Conservation (phyloP, 768 basidiomycete species). For the Pleurotus ostreatus region DNA sequence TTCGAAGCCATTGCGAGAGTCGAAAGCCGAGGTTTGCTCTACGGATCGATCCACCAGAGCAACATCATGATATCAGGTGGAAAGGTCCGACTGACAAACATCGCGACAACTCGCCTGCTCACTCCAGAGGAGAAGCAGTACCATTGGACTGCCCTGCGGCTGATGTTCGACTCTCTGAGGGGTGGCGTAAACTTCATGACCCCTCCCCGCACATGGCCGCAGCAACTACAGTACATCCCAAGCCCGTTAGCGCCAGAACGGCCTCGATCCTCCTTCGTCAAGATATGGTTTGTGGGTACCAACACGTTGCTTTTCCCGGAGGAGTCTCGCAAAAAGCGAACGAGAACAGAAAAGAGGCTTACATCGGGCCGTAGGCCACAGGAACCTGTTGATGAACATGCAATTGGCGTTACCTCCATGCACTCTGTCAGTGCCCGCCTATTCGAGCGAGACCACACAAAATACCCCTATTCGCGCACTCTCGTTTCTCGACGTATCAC, state of each 20-base stretch:
- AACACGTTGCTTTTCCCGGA: neutral
- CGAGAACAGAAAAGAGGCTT: no score
- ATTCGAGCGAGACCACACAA: neutral
- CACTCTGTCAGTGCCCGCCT: neutral
- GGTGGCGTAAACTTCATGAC: constrained; percentile 3
- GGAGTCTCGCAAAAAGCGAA: neutral
- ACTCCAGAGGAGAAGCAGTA: neutral
- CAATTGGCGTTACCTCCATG: no score
- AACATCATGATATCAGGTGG: constrained; percentile 29
- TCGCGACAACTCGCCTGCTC: constrained; percentile 14
- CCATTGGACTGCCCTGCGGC: constrained; percentile 7
- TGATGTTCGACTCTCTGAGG: constrained; percentile 7
- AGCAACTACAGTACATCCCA: constrained; percentile 2
- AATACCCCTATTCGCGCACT: no score
- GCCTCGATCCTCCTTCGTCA: neutral
- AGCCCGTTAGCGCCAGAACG: neutral
- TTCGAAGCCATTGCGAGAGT: constrained; percentile 13
- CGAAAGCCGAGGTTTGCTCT: constrained; percentile 16
- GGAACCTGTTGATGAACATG: no score
- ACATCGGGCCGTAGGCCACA: no score
- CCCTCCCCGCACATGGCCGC: neutral
- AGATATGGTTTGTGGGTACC: neutral
- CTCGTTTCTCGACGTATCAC: no score
- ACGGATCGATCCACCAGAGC: constrained; percentile 15
- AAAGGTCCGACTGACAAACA: constrained; percentile 29